These are phyloP conservation scores for Allium cepa DNA, from an alignment of 106 monocot species.

Conservation along the genomic window DNA sequence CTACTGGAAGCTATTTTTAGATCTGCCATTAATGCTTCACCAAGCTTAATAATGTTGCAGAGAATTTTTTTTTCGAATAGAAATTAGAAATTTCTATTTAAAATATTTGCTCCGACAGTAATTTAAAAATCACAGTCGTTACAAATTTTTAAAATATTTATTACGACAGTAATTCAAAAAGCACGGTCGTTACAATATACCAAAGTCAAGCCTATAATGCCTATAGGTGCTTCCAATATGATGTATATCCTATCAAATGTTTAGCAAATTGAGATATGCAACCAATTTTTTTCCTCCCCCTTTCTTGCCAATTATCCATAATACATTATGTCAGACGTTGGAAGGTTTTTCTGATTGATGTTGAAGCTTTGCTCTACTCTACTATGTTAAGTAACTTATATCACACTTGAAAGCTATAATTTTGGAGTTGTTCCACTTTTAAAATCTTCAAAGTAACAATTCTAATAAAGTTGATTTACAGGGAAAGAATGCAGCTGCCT, in stretches of 20 bases:
- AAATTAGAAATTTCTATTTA: too few species aligned
- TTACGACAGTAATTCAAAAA: too few species aligned
- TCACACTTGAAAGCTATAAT: not conserved
- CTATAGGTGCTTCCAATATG: not conserved
- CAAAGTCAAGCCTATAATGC: not conserved
- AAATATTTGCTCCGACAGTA: too few species aligned
- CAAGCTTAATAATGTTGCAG: too few species aligned
- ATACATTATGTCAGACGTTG: conserved; percentile 47
- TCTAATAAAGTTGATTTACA: conserved; percentile 8
- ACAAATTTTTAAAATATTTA: too few species aligned
- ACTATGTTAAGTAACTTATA: conserved; percentile 28
- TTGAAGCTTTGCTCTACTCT: conserved; percentile 58
- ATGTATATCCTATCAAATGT: too few species aligned
- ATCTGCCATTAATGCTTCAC: too few species aligned
- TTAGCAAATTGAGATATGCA: too few species aligned
- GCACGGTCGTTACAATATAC: too few species aligned
- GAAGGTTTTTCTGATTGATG: conserved; percentile 59
- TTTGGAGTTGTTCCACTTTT: not conserved
- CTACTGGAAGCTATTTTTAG: too few species aligned
- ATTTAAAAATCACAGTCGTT: too few species aligned
- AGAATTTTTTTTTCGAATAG: too few species aligned
- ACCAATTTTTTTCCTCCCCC: not conserved
- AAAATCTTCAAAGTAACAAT: not conserved
- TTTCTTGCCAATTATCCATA: not conserved
- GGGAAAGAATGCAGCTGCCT: conserved; percentile 62